Conservation (phyloP, 306 rosid genomes). For the Quercus glauca region DNA sequence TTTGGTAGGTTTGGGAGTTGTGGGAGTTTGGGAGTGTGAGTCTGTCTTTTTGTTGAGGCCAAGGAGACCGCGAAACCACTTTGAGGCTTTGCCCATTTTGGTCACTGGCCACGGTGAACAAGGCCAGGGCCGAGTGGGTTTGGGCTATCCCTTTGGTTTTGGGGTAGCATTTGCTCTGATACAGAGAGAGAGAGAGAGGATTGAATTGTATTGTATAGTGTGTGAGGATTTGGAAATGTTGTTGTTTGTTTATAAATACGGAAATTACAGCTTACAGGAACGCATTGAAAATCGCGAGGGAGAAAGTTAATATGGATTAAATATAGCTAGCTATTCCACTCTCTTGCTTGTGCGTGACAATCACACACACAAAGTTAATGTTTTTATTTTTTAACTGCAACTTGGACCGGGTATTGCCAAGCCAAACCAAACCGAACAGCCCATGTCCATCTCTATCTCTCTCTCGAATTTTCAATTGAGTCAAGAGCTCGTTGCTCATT, state of each 20-base stretch:
- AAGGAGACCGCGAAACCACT: slow-evolving; percentile 71
- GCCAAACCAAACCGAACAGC: too few species aligned
- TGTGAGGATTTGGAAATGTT: too few species aligned
- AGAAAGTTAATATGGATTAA: not conserved
- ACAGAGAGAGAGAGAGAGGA: not conserved
- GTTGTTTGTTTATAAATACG: not conserved
- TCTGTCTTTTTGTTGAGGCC: slow-evolving; percentile 39
- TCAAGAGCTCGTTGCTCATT: too few species aligned
- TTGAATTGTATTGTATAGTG: too few species aligned
- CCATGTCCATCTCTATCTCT: too few species aligned
- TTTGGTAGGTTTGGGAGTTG: slow-evolving; percentile 37
- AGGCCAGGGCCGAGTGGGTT: not conserved
- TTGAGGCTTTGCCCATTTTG: slow-evolving; percentile 72
- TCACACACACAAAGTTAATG: too few species aligned
- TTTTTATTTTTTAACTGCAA: too few species aligned
- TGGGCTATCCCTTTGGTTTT: slow-evolving; percentile 20
- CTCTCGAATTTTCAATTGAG: too few species aligned
- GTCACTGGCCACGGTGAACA: not conserved
- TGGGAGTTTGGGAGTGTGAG: not conserved
- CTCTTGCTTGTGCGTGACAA: too few species aligned
- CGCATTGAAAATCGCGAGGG: slow-evolving; percentile 1
- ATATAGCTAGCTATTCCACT: too few species aligned
- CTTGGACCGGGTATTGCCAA: too few species aligned
- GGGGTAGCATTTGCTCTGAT: slow-evolving; percentile 17
- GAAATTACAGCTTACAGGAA: not conserved